Evolutionary conservation across 1,284 basidiomycete genomes (phyloP).

Genomic region (Leccinum subrobustum): DNA sequence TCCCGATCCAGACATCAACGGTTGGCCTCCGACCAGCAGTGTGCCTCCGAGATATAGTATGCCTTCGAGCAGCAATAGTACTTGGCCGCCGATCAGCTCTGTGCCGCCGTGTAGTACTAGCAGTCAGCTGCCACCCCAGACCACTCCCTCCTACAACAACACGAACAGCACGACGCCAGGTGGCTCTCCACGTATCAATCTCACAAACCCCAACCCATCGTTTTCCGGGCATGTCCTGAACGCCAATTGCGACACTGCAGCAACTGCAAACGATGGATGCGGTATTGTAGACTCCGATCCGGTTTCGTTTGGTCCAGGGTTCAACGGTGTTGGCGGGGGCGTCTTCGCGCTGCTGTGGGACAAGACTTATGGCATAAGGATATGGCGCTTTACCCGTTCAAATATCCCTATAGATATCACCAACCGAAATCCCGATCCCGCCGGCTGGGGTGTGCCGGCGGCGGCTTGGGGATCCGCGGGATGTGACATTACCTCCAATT

Average conservation of each 20-base stretch:
- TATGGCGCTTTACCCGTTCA: constrained; percentile 74
- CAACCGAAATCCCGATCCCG: constrained; percentile 52
- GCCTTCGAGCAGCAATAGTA: too few species aligned
- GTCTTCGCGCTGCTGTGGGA: constrained; percentile 77
- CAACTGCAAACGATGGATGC: constrained; percentile 48
- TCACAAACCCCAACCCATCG: neutral
- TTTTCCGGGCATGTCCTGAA: constrained; percentile 34
- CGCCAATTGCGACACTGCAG: constrained; percentile 41
- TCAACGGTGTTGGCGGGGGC: constrained; percentile 69
- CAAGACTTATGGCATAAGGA: constrained; percentile 53
- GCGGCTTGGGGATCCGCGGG: constrained; percentile 60
- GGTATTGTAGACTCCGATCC: constrained; percentile 37
- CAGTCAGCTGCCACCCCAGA: neutral
- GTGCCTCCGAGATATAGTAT: too few species aligned
- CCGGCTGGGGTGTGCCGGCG: constrained; percentile 62
- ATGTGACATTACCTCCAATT: constrained; percentile 65
- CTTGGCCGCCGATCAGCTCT: neutral
- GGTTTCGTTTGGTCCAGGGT: constrained; percentile 62
- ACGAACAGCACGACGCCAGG: neutral
- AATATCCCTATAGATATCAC: constrained; percentile 70
- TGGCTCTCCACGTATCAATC: neutral
- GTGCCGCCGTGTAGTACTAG: neutral
- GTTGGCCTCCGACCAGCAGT: neutral
- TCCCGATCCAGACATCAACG: neutral
- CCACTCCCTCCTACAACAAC: neutral